Conservation (phyloP, 2,329 filamentous ascomycete species). For the Ophiosphaerella herpotricha region DNA sequence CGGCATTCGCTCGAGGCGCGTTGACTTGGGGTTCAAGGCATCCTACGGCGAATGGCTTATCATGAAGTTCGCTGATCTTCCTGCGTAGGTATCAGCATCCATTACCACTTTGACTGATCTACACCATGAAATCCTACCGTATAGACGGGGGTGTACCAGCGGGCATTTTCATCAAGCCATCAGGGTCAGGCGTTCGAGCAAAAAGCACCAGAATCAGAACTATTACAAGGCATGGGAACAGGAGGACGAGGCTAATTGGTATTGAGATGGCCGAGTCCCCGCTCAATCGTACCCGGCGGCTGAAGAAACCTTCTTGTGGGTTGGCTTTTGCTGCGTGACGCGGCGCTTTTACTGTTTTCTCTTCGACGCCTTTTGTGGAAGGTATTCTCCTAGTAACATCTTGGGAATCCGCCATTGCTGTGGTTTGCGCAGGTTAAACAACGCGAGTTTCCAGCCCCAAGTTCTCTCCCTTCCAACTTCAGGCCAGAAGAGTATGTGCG, state of each 20-base stretch:
- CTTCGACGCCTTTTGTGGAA: conserved; percentile 46
- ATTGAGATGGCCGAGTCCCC: conserved; percentile 92
- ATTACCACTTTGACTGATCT: neutral
- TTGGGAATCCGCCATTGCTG: neutral
- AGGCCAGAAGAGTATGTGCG: conserved; percentile 6
- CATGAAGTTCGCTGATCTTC: conserved; percentile 95
- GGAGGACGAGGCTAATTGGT: conserved; percentile 85
- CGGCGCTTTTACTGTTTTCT: conserved; percentile 51
- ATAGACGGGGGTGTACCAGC: conserved; percentile 86
- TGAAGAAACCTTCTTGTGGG: conserved; percentile 76
- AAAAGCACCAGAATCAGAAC: conserved; percentile 89
- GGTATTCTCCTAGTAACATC: conserved; percentile 53
- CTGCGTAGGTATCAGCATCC: conserved; percentile 53
- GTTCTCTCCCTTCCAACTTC: conserved; percentile 13
- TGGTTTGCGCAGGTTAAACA: neutral
- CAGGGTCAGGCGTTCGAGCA: conserved; percentile 81
- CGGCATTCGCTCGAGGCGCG: conserved; percentile 84
- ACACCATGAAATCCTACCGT: conserved; percentile 62
- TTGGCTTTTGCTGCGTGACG: conserved; percentile 49
- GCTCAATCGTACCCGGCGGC: conserved; percentile 82
- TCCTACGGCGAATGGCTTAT: conserved; percentile 93
- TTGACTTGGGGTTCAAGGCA: conserved; percentile 79
- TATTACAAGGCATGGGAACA: conserved; percentile 91
- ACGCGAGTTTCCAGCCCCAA: conserved; percentile 15
- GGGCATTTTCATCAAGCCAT: conserved; percentile 83